Evolutionary conservation across 2,329 filamentous ascomycete genomes (phyloP).

Genomic region (Ophiobolus disseminans): DNA sequence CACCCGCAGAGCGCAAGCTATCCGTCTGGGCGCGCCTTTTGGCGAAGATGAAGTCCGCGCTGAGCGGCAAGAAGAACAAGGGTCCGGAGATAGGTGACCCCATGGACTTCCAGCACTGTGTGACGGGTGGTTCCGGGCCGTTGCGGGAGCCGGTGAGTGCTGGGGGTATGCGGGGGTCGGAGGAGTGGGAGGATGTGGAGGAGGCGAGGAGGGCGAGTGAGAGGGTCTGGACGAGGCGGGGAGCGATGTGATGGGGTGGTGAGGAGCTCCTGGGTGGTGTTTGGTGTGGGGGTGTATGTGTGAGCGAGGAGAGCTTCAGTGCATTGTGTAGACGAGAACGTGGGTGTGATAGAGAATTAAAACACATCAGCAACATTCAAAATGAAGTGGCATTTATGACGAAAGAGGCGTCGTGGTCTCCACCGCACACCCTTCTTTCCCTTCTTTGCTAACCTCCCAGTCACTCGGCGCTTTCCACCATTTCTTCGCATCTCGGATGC

Average conservation of each 20-base stretch:
- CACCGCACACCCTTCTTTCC: not conserved
- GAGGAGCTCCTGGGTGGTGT: not conserved
- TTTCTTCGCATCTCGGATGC: slow-evolving; percentile 4
- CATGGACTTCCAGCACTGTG: slow-evolving; percentile 15
- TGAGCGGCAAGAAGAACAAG: not conserved
- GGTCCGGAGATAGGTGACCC: no score
- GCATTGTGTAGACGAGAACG: no score
- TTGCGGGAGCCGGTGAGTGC: not conserved
- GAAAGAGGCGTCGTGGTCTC: no score
- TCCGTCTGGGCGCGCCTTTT: slow-evolving; percentile 1
- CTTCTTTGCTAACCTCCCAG: slow-evolving; percentile 12
- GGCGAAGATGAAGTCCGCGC: not conserved
- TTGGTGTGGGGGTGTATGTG: not conserved
- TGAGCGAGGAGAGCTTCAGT: no score
- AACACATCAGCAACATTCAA: not conserved
- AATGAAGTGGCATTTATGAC: no score
- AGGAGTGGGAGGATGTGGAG: slow-evolving; percentile 10
- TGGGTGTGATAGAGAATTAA: not conserved
- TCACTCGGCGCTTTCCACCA: slow-evolving; percentile 22
- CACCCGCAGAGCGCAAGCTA: not conserved
- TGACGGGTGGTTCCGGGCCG: slow-evolving; percentile 3
- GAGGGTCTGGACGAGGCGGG: not conserved
- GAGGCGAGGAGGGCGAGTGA: not conserved
- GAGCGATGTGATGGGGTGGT: not conserved
- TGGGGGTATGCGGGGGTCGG: no score